Evolutionary conservation across 495 filamentous ascomycete species (phyloP), one percentile per base, ranked within the genome.

Genomic region (Penicillium canescens): DNA sequence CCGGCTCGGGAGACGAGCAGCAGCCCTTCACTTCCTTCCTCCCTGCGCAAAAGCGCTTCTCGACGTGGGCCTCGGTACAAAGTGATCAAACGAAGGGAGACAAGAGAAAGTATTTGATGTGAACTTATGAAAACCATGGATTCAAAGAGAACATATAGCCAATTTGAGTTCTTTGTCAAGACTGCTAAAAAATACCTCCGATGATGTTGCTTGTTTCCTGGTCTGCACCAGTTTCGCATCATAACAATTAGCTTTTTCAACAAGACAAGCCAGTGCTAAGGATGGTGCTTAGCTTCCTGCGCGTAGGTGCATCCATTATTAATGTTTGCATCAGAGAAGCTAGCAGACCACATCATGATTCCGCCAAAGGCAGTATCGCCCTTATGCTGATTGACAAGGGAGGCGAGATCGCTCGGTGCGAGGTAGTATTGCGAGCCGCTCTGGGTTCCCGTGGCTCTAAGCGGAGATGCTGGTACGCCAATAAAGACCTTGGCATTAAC

Each of bases 261-360:
- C 52, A 60, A 39, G 57, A 46, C 3, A 31, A 47, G 16, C 57
- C 52, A 31, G 51, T 61, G 2, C 23, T 61, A 18, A 73, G 58
- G 46, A 74, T 71, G 18, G 18, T 37, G 54, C 24, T 65, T 56
- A 9, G 60, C 71, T 54, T 75, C 61, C 54, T 78, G 72, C 26
- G 68, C 74, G 50, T 72, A 78, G 36, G 56, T 76, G 57, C 71
- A 76, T 18, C 71, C 70, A 33, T 72, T 66, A 40, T 65, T 66
- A 28, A 72, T 62, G 23, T 77, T 74, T 1, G 67, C 46, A 52
- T 78, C 75, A 12, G 72, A 75, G 57, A 72, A 74, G 0, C 68
- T 73, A 5, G 75, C 80, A 53, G 74, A 74, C 80, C 80, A 82
- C 58, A 83, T 66, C 80, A 82, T 78, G 38, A 82, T 63, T 6